Evolutionary conservation across 768 basidiomycete species (phyloP).

Genomic region (Mycena chlorophos): DNA sequence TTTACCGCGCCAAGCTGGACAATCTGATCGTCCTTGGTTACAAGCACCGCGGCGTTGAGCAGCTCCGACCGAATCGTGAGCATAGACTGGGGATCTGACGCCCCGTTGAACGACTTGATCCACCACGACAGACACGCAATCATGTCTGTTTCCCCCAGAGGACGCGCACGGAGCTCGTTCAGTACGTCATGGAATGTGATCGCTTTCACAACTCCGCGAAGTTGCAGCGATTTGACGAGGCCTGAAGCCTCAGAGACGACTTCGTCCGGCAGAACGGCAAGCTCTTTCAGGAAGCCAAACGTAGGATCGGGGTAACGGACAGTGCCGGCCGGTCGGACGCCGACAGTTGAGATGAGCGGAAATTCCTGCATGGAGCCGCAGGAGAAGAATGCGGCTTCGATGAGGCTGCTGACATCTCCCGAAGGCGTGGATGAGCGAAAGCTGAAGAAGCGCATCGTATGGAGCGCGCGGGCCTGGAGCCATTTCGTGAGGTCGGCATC

Average conservation of each 20-base stretch:
- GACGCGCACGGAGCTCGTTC: conserved; percentile 66
- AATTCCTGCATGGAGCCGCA: conserved; percentile 54
- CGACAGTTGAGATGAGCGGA: conserved; percentile 73
- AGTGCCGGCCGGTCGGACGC: conserved; percentile 62
- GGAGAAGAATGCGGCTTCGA: conserved; percentile 79
- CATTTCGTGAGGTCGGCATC: conserved; percentile 47
- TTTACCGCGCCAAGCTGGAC: conserved; percentile 69
- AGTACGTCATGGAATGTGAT: conserved; percentile 85
- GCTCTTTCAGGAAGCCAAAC: conserved; percentile 74
- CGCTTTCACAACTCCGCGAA: conserved; percentile 63
- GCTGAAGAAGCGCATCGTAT: conserved; percentile 86
- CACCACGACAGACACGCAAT: conserved; percentile 90
- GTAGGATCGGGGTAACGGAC: conserved; percentile 74
- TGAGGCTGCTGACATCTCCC: conserved; percentile 63
- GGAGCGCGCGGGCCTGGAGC: conserved; percentile 64
- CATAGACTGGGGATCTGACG: conserved; percentile 36
- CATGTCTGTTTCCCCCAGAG: conserved; percentile 72
- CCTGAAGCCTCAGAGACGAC: conserved; percentile 54
- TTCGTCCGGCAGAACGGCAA: conserved; percentile 71
- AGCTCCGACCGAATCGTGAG: conserved; percentile 57
- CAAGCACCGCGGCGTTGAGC: conserved; percentile 68
- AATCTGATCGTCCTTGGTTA: conserved; percentile 52
- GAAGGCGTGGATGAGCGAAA: conserved; percentile 89
- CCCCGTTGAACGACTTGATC: conserved; percentile 45
- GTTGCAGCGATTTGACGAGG: conserved; percentile 63